These are phyloP conservation scores for Bipolaris zeicola DNA, from an alignment of 2,329 filamentous ascomycete genomes.

Conservation along the genomic window DNA sequence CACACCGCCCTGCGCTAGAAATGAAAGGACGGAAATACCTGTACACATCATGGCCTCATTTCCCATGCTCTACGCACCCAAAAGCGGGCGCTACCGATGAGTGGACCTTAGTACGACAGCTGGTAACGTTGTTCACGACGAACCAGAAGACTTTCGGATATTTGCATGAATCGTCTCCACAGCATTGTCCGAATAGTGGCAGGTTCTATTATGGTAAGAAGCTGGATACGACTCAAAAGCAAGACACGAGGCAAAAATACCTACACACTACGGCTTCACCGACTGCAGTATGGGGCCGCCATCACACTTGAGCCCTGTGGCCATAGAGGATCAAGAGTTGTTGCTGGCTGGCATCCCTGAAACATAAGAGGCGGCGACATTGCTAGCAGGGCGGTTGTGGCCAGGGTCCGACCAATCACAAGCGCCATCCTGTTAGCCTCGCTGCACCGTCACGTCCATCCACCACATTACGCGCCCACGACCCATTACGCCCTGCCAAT, in stretches of 20 bases:
- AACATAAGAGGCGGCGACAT: conserved; percentile 34
- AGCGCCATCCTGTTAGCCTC: conserved; percentile 15
- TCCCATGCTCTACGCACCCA: conserved; percentile 1
- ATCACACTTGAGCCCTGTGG: conserved; percentile 20
- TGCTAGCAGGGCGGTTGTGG: conserved; percentile 35
- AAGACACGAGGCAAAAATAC: neutral
- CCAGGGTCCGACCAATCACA: conserved; percentile 32
- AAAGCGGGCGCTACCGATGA: neutral
- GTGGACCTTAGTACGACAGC: neutral
- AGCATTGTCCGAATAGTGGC: neutral
- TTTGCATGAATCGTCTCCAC: conserved; percentile 1
- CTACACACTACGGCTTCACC: conserved; percentile 12
- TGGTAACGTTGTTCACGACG: neutral
- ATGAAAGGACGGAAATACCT: conserved; percentile 11
- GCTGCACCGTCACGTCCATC: conserved; percentile 41
- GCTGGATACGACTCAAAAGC: neutral
- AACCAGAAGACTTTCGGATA: neutral
- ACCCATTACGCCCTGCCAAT: conserved; percentile 37
- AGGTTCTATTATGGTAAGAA: neutral
- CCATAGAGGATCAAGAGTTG: conserved; percentile 13
- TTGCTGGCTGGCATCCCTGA: conserved; percentile 25
- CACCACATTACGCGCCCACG: conserved; percentile 43
- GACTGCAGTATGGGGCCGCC: conserved; percentile 12
- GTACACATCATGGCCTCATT: conserved; percentile 2
- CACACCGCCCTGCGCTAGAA: neutral